These are phyloP conservation scores for Graphilbum fragrans DNA, from an alignment of 2,329 filamentous ascomycete species.

Conservation along the genomic window DNA sequence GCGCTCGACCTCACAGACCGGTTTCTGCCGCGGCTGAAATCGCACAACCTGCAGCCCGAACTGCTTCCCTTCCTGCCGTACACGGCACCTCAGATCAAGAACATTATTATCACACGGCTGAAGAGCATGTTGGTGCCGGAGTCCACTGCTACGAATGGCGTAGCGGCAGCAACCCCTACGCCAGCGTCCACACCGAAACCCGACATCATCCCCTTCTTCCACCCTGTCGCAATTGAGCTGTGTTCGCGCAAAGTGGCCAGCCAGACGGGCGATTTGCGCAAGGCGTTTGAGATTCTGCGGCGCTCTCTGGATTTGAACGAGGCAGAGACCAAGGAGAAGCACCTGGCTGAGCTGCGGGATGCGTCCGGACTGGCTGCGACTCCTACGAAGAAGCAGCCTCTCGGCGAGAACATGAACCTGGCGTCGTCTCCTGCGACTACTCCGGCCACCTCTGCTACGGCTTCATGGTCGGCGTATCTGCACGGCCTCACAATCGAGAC, in stretches of 20 bases:
- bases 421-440: slow-evolving; percentile 23
- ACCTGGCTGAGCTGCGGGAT: slow-evolving; percentile 42
- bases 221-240: slow-evolving; percentile 85
- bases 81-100: slow-evolving; percentile 73
- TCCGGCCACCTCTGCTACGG: slow-evolving; percentile 21
- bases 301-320: slow-evolving; percentile 84
- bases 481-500: slow-evolving; percentile 58
- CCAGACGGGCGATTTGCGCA: slow-evolving; percentile 87
- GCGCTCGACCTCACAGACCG: slow-evolving; percentile 91
- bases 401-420: slow-evolving; percentile 73
- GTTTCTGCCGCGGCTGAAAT: slow-evolving; percentile 85
- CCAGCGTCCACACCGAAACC: too few species aligned
- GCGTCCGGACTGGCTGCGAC: slow-evolving; percentile 1
- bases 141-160: slow-evolving; percentile 22
- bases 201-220: slow-evolving; percentile 86
- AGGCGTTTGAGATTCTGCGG: slow-evolving; percentile 88
- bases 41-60: slow-evolving; percentile 80
- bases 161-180: slow-evolving; percentile 6
- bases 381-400: slow-evolving; percentile 47
- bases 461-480: slow-evolving; percentile 32
- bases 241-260: slow-evolving; percentile 90
- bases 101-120: slow-evolving; percentile 74
- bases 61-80: slow-evolving; percentile 90
- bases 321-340: slow-evolving; percentile 64
- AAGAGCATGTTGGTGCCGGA: slow-evolving; percentile 55